phyloP scores from a whole-genome alignment of 176 grass and related monocot genomes.

The Leersia perrieri region DNA sequence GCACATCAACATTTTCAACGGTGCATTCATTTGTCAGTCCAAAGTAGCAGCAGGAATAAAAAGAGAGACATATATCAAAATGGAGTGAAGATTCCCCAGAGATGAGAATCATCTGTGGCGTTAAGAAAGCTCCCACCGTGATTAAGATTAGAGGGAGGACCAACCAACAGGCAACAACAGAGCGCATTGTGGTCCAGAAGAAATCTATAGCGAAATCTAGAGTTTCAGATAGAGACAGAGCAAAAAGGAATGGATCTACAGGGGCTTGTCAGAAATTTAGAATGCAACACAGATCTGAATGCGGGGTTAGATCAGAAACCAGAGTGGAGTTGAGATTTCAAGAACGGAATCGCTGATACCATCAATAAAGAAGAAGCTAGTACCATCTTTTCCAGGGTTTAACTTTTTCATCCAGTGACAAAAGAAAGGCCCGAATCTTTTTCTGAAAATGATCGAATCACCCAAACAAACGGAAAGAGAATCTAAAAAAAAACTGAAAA shows the following conservation, averaged over 20 bases:
- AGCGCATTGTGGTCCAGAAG: slow-evolving; percentile 35
- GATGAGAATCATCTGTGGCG: background rate
- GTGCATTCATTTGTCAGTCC: background rate
- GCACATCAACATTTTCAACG: background rate
- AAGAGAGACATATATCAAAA: background rate
- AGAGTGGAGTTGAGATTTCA: background rate
- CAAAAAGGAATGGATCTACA: slow-evolving; percentile 30
- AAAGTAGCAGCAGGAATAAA: background rate
- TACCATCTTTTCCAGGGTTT: background rate
- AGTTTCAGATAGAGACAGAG: slow-evolving; percentile 22
- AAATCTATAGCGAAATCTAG: slow-evolving; percentile 42
- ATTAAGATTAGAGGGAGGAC: background rate
- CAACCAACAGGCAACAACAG: background rate
- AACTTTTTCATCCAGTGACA: background rate
- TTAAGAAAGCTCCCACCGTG: slow-evolving; percentile 1
- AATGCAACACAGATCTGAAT: slow-evolving; percentile 49
- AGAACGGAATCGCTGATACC: background rate
- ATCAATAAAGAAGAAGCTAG: background rate
- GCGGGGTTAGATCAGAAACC: background rate
- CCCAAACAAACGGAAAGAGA: background rate
- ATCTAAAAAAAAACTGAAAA: background rate
- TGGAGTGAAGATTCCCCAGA: background rate
- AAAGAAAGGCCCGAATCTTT: background rate
- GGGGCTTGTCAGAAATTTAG: slow-evolving; percentile 35
- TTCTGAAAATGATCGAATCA: background rate